Conservation (phyloP, 768 basidiomycete species). For the Boletus vermiculosoides region DNA sequence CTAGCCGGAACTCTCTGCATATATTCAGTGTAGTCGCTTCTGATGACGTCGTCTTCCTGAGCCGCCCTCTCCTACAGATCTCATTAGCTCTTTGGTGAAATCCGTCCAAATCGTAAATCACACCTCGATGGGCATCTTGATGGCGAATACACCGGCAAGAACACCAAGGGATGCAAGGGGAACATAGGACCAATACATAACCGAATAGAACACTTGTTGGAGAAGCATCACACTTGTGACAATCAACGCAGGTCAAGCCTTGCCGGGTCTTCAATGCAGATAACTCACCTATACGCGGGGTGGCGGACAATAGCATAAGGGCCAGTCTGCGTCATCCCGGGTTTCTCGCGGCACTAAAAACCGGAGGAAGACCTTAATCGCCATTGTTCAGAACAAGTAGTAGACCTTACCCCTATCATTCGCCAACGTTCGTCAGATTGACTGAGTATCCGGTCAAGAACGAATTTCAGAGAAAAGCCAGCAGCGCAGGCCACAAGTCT, state of each 20-base stretch:
- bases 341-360: slow-evolving; percentile 31
- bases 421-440: slow-evolving; percentile 31
- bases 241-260: not conserved
- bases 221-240: slow-evolving; percentile 22
- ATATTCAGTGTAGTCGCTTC: slow-evolving; percentile 30
- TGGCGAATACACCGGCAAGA: slow-evolving; percentile 24
- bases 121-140: slow-evolving; percentile 38
- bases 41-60: slow-evolving; percentile 22
- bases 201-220: slow-evolving; percentile 24
- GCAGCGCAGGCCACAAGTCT: slow-evolving; percentile 31
- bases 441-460: slow-evolving; percentile 8
- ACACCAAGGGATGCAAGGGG: slow-evolving; percentile 31
- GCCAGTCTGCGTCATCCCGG: slow-evolving; percentile 28
- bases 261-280: not conserved
- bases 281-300: slow-evolving; percentile 34
- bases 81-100: not conserved
- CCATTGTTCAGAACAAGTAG: not conserved
- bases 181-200: slow-evolving; percentile 37
- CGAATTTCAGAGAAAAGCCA: slow-evolving; percentile 17
- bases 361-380: not conserved
- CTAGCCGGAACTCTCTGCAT: slow-evolving; percentile 29
- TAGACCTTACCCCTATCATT: slow-evolving; percentile 31
- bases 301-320: slow-evolving; percentile 40
- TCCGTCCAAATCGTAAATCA: not conserved
- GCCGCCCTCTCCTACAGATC: slow-evolving; percentile 30